These are phyloP conservation scores for Casuarina cunninghamiana DNA, from an alignment of 306 rosid species.

Conservation along the genomic window DNA sequence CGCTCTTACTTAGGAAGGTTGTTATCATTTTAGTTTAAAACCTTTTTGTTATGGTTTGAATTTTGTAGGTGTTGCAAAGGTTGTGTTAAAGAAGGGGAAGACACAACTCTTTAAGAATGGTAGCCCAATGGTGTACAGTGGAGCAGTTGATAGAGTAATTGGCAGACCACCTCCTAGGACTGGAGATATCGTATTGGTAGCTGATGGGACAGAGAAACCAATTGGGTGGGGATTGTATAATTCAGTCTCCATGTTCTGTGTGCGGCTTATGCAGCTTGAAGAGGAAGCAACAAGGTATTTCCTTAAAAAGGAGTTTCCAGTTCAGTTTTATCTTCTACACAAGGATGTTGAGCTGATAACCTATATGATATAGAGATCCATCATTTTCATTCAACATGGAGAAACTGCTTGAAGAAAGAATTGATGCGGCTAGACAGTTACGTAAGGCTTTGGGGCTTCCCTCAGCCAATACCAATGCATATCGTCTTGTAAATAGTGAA, in stretches of 20 bases:
- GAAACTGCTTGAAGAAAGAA: conserved; percentile 75
- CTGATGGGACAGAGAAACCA: conserved; percentile 83
- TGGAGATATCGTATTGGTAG: conserved; percentile 82
- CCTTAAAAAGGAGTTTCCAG: conserved; percentile 9
- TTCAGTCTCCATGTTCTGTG: conserved; percentile 88
- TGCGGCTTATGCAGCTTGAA: conserved; percentile 89
- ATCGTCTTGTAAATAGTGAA: conserved; percentile 84
- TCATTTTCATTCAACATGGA: conserved; percentile 63
- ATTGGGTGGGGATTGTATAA: conserved; percentile 95
- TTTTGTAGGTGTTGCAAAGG: conserved; percentile 78
- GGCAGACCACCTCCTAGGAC: conserved; percentile 93
- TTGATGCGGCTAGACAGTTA: conserved; percentile 58
- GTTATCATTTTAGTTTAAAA: conserved; percentile 24
- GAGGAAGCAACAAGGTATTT: conserved; percentile 72
- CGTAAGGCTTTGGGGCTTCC: conserved; percentile 82
- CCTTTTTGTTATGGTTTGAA: conserved; percentile 36
- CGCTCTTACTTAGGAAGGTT: background rate
- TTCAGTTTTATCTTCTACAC: conserved; percentile 12
- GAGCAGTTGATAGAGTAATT: conserved; percentile 87
- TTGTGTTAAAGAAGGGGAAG: conserved; percentile 90
- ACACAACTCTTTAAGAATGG: conserved; percentile 95
- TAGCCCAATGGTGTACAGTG: conserved; percentile 95
- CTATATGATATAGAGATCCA: conserved; percentile 50
- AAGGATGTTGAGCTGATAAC: conserved; percentile 21
- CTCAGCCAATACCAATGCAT: conserved; percentile 70